phyloP scores from a whole-genome alignment of 805 yeast genomes.

The Starmera dryadoides region DNA sequence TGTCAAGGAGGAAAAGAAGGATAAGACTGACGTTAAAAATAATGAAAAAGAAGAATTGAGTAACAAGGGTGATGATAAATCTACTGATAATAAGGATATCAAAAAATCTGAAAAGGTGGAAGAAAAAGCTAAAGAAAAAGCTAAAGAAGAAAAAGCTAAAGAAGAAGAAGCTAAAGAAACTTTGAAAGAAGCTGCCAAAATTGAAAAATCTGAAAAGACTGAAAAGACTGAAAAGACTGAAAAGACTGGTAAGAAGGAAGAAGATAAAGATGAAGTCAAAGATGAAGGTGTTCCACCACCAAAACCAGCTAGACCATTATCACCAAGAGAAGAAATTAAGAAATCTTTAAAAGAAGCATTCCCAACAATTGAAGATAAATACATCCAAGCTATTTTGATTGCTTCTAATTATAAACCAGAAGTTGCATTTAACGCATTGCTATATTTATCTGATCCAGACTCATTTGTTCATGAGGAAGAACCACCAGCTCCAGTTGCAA shows the following conservation, averaged over 20 bases:
- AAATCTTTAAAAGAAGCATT: constrained; percentile 76
- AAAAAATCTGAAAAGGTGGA: constrained; percentile 1
- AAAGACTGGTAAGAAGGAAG: constrained; percentile 4
- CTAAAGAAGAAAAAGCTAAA: constrained; percentile 4
- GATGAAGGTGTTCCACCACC: constrained; percentile 31
- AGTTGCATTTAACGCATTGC: constrained; percentile 81
- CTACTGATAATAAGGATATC: neutral
- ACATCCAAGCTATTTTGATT: constrained; percentile 71
- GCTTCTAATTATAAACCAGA: constrained; percentile 80
- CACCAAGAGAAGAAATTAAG: constrained; percentile 47
- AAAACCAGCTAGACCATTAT: constrained; percentile 52
- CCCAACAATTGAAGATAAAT: constrained; percentile 66
- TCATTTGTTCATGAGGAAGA: constrained; percentile 41
- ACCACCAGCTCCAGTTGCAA: no score
- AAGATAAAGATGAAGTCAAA: constrained; percentile 4
- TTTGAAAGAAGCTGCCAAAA: neutral
- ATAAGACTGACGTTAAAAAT: no score
- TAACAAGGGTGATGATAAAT: no score
- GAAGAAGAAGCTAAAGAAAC: constrained; percentile 4
- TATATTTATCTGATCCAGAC: constrained; percentile 71
- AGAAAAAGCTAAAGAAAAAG: no score
- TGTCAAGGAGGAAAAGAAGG: constrained; percentile 4
- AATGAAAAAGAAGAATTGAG: no score
- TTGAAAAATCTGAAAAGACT: no score
- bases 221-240: no score